Evolutionary conservation across 352 stramenopile genomes (phyloP), one percentile per base, ranked within the genome.

Genomic region (Phytophthora cryptogea): DNA sequence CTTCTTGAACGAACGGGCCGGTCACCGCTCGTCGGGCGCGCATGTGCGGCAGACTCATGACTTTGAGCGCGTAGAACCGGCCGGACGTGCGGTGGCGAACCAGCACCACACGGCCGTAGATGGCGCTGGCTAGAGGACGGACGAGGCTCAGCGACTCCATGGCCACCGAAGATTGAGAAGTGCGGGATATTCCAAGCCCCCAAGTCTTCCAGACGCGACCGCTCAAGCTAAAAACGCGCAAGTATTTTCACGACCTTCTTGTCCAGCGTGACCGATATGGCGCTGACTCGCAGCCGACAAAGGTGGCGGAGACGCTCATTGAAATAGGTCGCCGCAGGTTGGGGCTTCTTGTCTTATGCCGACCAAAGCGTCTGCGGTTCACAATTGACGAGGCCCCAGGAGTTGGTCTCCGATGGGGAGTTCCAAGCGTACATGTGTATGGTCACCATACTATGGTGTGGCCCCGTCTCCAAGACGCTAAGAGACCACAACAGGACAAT

Each of bases 31-130:
- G 77, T 8, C 60, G 74, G 11, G 67, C 65, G 20, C 54, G 42
- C 68, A 89, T 77, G 63, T 88, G 77, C 35, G 76, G 55, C 31
- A 83, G 49, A 51, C 80, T 88, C 80, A 89, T 89, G 58, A 79
- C 70, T 47, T 89, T 89, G 32, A 89, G 63, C 45, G 80, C 80
- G 45, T 78, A 83, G 23, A 74, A 54, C 4, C 50, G 51, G 28
- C 68, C 64, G 1, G 68, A 73, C 4, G 44, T 17, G 8, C 66
- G 63, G 50, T 78, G 72, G 32, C 68, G 71, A 33, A 77, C 72
- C 28, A 84, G 68, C 57, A 74, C 44, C 32, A 88, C 72, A 8
- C 69, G 60, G 16, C 78, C 78, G 61, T 85, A 88, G 67, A 88
- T 86, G 7, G 78, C 78, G 41, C 49, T 67, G 26, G 72, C 66